A percentile compares a stretch with the other conserved stretches of the same genome.
Evolutionary conservation across 2,329 filamentous ascomycete species (phyloP).

Genomic region (Diaporthe citriasiana): DNA sequence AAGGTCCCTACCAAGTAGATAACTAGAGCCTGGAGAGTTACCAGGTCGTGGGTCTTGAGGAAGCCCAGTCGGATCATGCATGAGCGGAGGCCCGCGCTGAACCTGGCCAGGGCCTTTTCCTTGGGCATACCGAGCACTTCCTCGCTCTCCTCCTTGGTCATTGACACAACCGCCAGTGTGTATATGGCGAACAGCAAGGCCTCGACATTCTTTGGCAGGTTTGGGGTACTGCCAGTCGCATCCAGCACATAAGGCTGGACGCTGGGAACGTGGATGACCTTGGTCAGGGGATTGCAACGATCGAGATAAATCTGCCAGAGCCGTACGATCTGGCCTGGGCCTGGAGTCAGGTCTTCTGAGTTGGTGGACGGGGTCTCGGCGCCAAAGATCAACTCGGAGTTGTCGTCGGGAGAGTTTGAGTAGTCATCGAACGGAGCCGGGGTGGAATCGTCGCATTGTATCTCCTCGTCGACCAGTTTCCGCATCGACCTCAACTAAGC

Average conservation of each 20-base stretch:
- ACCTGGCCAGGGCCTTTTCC: slow-evolving; percentile 65
- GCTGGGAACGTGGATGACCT: slow-evolving; percentile 79
- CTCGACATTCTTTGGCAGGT: slow-evolving; percentile 70
- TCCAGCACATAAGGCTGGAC: slow-evolving; percentile 76
- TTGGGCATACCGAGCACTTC: slow-evolving; percentile 65
- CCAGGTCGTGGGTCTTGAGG: slow-evolving; percentile 69
- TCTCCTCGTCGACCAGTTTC: slow-evolving; percentile 69
- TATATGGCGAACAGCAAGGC: slow-evolving; percentile 77
- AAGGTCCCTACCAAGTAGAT: slow-evolving; percentile 65
- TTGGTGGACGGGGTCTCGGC: slow-evolving; percentile 52
- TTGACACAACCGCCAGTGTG: slow-evolving; percentile 68
- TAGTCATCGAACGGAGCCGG: slow-evolving; percentile 36
- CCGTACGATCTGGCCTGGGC: slow-evolving; percentile 75
- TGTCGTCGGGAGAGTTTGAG: slow-evolving; percentile 62
- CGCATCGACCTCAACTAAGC: slow-evolving; percentile 70
- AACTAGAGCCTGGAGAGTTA: slow-evolving; percentile 70
- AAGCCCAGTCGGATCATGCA: slow-evolving; percentile 69
- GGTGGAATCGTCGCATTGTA: slow-evolving; percentile 39
- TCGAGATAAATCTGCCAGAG: slow-evolving; percentile 83
- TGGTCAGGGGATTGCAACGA: slow-evolving; percentile 81
- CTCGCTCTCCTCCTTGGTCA: slow-evolving; percentile 68
- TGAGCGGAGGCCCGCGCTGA: slow-evolving; percentile 65
- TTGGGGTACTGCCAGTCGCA: slow-evolving; percentile 68
- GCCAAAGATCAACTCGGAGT: slow-evolving; percentile 65
- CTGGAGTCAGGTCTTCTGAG: slow-evolving; percentile 71